phyloP scores from a whole-genome alignment of 2,329 filamentous ascomycete genomes.

The Colletotrichum sp. region DNA sequence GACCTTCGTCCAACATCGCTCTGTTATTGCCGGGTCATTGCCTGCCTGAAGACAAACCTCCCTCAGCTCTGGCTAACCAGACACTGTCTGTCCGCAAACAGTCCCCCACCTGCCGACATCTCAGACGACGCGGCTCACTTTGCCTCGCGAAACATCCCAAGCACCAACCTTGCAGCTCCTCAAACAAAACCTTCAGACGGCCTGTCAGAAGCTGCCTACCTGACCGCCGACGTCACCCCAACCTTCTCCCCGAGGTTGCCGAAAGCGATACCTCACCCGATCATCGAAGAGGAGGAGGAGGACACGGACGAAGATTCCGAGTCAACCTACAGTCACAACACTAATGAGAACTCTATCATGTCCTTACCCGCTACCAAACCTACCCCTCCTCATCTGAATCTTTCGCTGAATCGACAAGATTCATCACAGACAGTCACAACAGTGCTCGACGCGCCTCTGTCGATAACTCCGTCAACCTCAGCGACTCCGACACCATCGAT shows the following conservation, averaged over 20 bases:
- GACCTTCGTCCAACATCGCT: background rate
- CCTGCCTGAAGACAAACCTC: background rate
- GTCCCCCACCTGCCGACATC: conserved; percentile 6
- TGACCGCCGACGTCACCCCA: conserved; percentile 44
- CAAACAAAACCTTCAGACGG: conserved; percentile 48
- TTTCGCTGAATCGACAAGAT: conserved; percentile 38
- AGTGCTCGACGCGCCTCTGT: conserved; percentile 5
- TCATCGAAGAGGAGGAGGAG: conserved; percentile 41
- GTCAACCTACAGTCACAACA: conserved; percentile 34
- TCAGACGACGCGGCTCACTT: conserved; percentile 24
- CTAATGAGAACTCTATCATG: conserved; percentile 46
- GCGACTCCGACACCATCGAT: conserved; percentile 40
- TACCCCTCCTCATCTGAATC: conserved; percentile 57
- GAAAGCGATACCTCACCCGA: conserved; percentile 19
- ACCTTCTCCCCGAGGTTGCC: conserved; percentile 21
- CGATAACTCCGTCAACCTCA: conserved; percentile 7
- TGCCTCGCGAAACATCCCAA: conserved; percentile 42
- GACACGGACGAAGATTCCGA: conserved; percentile 39
- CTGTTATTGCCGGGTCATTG: background rate
- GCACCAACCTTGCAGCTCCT: conserved; percentile 46
- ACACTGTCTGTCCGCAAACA: conserved; percentile 5
- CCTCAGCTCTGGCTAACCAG: background rate
- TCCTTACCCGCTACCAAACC: conserved; percentile 56
- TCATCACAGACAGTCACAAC: conserved; percentile 29
- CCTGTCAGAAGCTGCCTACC: conserved; percentile 48